A percentile compares a stretch with the other conserved stretches of the same genome.
Conservation (phyloP, 495 filamentous ascomycete genomes). For the Aspergillus panamensis region DNA sequence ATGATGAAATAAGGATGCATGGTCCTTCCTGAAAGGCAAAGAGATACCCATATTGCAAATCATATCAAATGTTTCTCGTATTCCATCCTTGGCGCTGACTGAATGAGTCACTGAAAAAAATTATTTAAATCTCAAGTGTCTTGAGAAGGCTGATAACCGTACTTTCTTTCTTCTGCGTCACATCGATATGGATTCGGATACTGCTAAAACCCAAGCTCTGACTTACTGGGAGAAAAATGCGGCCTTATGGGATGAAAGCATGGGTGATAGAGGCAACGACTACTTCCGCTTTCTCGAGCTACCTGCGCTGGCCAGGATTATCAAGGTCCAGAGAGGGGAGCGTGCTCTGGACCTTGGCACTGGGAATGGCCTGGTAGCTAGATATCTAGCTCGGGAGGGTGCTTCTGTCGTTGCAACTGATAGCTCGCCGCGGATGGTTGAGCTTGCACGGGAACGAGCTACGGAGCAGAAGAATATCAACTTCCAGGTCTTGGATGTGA, state of each 20-base stretch:
- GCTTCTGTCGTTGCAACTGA: constrained; percentile 13
- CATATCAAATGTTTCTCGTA: no score
- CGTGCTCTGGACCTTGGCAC: constrained; percentile 17
- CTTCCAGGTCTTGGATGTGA: not conserved
- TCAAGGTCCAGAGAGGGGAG: not conserved
- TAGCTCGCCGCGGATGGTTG: not conserved
- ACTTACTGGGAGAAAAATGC: no score
- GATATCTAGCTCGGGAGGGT: constrained; percentile 12
- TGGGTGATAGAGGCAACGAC: constrained; percentile 16
- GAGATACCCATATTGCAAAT: no score
- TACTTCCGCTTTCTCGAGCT: constrained; percentile 14
- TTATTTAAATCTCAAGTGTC: no score
- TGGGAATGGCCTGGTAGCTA: constrained; percentile 17
- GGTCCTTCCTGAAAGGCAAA: no score
- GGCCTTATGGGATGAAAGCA: constrained; percentile 26
- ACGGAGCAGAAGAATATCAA: not conserved
- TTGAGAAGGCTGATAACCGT: no score
- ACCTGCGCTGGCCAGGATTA: constrained; percentile 8
- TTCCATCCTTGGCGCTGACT: no score
- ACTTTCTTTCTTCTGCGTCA: no score
- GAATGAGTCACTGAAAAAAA: no score
- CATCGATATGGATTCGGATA: no score
- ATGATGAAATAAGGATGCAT: no score
- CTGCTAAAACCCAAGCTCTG: no score
- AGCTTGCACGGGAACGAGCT: not conserved